Conservation (phyloP, 805 yeast genomes). For the Cyberlindnera samutprakarnensis region DNA sequence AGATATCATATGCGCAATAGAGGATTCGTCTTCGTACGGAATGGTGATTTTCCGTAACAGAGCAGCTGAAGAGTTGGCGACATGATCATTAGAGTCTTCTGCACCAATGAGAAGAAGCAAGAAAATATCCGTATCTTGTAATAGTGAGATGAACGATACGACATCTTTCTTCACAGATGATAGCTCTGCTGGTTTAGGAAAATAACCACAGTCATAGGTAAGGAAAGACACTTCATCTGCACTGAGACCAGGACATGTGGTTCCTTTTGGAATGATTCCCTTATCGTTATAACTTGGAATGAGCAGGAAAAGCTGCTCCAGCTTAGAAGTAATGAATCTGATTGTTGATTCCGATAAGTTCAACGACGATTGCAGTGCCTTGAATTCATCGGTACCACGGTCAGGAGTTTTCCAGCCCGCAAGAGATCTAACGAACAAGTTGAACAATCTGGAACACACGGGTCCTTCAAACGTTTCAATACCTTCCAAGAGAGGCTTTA, state of each 20-base stretch:
- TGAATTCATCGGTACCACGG: constrained; percentile 37
- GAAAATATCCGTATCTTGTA: constrained; percentile 29
- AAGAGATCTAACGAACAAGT: constrained; percentile 49
- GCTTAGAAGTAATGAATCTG: constrained; percentile 39
- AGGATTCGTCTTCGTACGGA: constrained; percentile 41
- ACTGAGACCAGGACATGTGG: constrained; percentile 58
- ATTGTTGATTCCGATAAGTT: constrained; percentile 32
- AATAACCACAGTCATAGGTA: constrained; percentile 60
- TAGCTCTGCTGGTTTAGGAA: constrained; percentile 44
- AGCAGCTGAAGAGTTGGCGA: constrained; percentile 49
- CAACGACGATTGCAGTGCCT: constrained; percentile 26
- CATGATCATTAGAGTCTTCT: constrained; percentile 46
- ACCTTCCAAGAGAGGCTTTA: constrained; percentile 41
- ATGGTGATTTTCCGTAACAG: constrained; percentile 40
- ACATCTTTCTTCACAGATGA: constrained; percentile 32
- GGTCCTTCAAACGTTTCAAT: constrained; percentile 32
- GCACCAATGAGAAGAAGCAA: constrained; percentile 57
- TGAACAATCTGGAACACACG: constrained; percentile 52
- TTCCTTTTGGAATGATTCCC: constrained; percentile 35
- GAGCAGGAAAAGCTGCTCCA: constrained; percentile 52
- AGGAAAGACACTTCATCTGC: constrained; percentile 50
- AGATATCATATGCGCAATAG: constrained; percentile 36
- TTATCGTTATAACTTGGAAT: constrained; percentile 35
- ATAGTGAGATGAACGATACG: constrained; percentile 29
- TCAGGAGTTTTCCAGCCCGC: constrained; percentile 41